Evolutionary conservation across 805 yeast species (phyloP).

Genomic region (Starmerella potacharoeniae): DNA sequence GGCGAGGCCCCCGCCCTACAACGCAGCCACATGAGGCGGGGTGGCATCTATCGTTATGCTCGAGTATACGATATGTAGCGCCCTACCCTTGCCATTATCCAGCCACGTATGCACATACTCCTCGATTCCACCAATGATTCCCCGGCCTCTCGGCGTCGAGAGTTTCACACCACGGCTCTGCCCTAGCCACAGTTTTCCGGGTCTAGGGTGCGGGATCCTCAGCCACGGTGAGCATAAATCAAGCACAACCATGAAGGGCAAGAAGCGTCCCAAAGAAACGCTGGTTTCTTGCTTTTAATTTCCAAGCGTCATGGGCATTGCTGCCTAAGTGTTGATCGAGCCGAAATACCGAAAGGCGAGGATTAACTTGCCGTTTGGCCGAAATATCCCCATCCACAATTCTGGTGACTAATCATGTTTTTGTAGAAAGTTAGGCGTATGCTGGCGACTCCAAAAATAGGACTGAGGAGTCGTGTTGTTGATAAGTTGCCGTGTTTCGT

Average conservation of each 20-base stretch:
- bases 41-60: background rate
- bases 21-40: background rate
- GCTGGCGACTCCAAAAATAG: background rate
- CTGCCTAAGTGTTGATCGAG: too few species aligned
- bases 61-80: background rate
- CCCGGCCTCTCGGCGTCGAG: background rate
- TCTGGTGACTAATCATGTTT: background rate
- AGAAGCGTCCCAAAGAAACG: too few species aligned
- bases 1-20: background rate
- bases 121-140: background rate
- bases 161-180: background rate
- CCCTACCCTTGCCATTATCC: conserved; percentile 1
- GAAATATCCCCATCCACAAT: background rate
- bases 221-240: background rate
- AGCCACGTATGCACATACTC: background rate
- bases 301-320: too few species aligned
- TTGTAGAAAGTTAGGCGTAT: background rate
- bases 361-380: background rate
- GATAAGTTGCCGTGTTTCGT: background rate
- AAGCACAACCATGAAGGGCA: too few species aligned
- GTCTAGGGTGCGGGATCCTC: background rate
- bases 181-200: background rate
- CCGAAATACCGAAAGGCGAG: background rate
- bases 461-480: background rate
- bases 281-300: too few species aligned